These are phyloP conservation scores for Drosera spatulata DNA, from an alignment of 179 eudicot species.

Conservation along the genomic window DNA sequence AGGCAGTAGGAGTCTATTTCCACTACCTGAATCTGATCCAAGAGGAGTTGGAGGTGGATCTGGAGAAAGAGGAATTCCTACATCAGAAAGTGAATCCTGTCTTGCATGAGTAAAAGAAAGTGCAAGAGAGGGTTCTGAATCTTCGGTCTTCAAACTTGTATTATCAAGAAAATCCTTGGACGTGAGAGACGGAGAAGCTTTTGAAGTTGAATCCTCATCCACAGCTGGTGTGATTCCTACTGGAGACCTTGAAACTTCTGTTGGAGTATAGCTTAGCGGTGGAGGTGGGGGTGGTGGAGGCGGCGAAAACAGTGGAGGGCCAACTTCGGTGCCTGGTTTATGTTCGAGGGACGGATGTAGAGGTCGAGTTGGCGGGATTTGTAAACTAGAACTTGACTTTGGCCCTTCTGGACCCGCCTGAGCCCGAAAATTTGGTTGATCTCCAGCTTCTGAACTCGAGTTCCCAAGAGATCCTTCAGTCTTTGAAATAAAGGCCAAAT, in stretches of 20 bases:
- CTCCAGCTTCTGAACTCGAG: conserved; percentile 3
- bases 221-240: neutral
- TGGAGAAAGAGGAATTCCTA: conserved; percentile 4
- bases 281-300: conserved; percentile 16
- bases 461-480: neutral
- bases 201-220: conserved; percentile 9
- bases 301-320: conserved; percentile 7
- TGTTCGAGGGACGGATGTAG: neutral
- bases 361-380: conserved; percentile 7
- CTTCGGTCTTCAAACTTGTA: no score
- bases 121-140: no score
- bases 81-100: no score
- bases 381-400: neutral
- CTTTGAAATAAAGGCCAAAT: conserved; percentile 2
- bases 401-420: neutral
- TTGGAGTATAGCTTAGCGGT: neutral
- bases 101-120: no score
- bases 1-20: no score
- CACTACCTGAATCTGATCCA: neutral
- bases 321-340: no score
- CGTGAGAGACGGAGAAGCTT: conserved; percentile 9
- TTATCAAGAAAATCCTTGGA: neutral
- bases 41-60: conserved; percentile 2
- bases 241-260: conserved; percentile 2
- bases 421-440: conserved; percentile 1